These are phyloP conservation scores for Ceratocystis destructans DNA, from an alignment of 2,329 filamentous ascomycete species.

Conservation along the genomic window DNA sequence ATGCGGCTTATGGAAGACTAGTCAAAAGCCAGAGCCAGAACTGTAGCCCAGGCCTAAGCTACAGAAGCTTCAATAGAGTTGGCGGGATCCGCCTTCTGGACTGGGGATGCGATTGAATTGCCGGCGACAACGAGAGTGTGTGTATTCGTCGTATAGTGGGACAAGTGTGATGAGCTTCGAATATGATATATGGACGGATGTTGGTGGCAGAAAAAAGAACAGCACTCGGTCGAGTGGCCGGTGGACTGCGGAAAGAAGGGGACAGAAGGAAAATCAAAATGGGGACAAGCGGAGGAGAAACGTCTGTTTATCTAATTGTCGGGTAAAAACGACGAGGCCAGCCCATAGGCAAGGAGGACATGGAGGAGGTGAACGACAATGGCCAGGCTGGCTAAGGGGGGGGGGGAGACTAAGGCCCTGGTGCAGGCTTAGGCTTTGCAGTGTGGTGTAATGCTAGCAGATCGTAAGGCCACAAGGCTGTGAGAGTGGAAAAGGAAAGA, in stretches of 20 bases:
- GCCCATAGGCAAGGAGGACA: no score
- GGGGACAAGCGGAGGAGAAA: background rate
- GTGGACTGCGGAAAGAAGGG: background rate
- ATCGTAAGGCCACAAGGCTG: background rate
- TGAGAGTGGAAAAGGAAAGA: background rate
- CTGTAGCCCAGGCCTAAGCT: no score
- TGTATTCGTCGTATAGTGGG: no score
- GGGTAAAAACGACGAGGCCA: background rate
- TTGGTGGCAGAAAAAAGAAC: no score
- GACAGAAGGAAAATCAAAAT: background rate
- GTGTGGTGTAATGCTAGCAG: background rate
- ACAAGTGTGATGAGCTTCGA: no score
- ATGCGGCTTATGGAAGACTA: background rate
- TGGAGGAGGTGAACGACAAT: background rate
- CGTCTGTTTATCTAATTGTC: background rate
- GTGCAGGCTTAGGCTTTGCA: background rate
- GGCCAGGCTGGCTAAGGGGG: background rate
- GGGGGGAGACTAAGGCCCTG: background rate
- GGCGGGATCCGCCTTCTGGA: no score
- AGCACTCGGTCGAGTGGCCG: no score
- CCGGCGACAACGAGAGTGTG: no score
- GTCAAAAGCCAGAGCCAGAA: no score
- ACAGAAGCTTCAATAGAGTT: no score
- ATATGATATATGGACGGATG: no score
- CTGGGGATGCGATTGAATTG: no score